Evolutionary conservation across 192 early-diverging fungal species (phyloP).

Genomic region (Backusella westeae): DNA sequence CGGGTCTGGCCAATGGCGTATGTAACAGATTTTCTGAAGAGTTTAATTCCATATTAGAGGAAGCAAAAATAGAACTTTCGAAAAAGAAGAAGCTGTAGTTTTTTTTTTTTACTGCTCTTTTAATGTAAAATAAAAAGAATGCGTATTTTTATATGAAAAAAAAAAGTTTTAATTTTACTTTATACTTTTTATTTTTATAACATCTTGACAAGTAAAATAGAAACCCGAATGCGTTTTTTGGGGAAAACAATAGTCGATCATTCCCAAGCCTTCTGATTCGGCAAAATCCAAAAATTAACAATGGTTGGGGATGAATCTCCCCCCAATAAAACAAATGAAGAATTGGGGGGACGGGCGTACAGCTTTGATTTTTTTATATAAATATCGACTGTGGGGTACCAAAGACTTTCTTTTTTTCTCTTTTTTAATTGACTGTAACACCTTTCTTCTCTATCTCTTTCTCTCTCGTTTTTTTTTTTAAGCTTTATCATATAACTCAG

Average conservation of each 20-base stretch:
- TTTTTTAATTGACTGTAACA: not conserved
- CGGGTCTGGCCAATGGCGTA: not conserved
- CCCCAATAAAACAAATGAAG: not conserved
- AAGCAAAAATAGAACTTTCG: slow-evolving; percentile 14
- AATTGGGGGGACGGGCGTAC: not conserved
- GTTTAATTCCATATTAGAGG: slow-evolving; percentile 10
- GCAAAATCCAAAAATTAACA: not conserved
- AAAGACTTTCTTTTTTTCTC: not conserved
- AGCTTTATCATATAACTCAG: not conserved
- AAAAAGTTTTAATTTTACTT: not conserved
- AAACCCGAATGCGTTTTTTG: not conserved
- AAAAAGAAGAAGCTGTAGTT: slow-evolving; percentile 1
- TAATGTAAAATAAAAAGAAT: not conserved
- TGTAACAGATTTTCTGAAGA: slow-evolving; percentile 14
- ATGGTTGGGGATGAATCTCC: slow-evolving; percentile 5
- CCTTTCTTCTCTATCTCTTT: not conserved
- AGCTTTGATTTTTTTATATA: not conserved
- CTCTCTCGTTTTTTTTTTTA: not conserved
- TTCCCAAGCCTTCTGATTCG: not conserved
- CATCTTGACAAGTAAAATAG: not conserved
- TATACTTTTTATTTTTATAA: not conserved
- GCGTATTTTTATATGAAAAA: not conserved
- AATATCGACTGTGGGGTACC: slow-evolving; percentile 3
- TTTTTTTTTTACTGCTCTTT: not conserved
- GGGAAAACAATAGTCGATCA: not conserved